Conservation (phyloP, 1,139 yeast species). For the Blastobotrys proliferans region DNA sequence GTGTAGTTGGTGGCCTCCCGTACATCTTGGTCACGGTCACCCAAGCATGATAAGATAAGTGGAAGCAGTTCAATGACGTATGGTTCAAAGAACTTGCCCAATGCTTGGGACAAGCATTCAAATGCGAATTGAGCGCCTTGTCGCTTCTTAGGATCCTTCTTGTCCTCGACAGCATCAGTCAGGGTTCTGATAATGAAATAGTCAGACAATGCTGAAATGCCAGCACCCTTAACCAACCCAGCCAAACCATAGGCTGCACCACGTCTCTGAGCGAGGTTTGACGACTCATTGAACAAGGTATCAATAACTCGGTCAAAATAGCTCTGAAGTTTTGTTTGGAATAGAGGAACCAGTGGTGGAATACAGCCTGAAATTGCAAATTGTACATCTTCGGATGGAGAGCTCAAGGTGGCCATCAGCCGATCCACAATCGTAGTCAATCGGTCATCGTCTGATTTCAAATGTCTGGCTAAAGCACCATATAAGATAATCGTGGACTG, state of each 20-base stretch:
- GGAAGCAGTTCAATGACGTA: conserved; percentile 88
- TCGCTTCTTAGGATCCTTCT: conserved; percentile 66
- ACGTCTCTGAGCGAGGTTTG: conserved; percentile 56
- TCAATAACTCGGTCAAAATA: conserved; percentile 58
- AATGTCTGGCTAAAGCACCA: conserved; percentile 83
- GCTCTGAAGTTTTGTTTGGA: conserved; percentile 43
- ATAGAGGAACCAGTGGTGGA: conserved; percentile 69
- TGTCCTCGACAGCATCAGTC: conserved; percentile 86
- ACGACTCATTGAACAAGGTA: conserved; percentile 49
- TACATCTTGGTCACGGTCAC: conserved; percentile 81
- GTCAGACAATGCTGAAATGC: conserved; percentile 70
- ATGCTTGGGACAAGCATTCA: conserved; percentile 72
- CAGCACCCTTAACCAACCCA: conserved; percentile 87
- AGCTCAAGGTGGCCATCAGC: conserved; percentile 67
- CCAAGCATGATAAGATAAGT: conserved; percentile 69
- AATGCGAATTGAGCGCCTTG: conserved; percentile 88
- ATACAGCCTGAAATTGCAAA: conserved; percentile 80
- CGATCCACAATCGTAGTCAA: conserved; percentile 61
- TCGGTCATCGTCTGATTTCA: conserved; percentile 60
- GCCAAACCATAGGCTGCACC: conserved; percentile 98
- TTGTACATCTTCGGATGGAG: conserved; percentile 88
- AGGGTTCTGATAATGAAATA: conserved; percentile 72
- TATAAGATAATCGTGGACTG: conserved; percentile 82
- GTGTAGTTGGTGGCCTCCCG: conserved; percentile 87
- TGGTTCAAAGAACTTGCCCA: conserved; percentile 84